phyloP scores from a whole-genome alignment of 352 stramenopile species.

The Thraustochytrium sp. region DNA sequence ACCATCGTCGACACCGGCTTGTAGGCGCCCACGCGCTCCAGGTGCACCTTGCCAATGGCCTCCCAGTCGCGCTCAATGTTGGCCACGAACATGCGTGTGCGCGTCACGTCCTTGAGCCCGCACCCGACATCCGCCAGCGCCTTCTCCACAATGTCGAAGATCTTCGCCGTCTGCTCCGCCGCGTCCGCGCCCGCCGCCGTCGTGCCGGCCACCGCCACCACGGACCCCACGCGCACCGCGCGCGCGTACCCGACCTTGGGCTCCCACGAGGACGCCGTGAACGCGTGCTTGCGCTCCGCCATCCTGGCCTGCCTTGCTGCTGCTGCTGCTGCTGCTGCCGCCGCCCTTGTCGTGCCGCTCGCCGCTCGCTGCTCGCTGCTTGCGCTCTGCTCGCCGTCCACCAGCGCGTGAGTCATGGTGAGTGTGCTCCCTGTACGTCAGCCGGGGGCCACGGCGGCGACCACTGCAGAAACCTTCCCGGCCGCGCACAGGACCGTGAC shows the following conservation, averaged over 20 bases:
- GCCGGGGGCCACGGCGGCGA: too few relatives aligned
- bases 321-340: too few relatives aligned
- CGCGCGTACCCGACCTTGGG: conserved; percentile 11
- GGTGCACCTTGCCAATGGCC: conserved; percentile 10
- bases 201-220: conserved; percentile 14
- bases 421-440: too few relatives aligned
- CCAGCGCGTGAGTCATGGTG: too few relatives aligned
- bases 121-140: neutral
- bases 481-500: too few relatives aligned
- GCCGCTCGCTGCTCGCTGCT: too few relatives aligned
- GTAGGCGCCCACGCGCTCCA: neutral
- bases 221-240: neutral
- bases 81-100: conserved; percentile 19
- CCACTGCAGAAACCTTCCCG: too few relatives aligned
- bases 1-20: conserved; percentile 2
- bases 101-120: neutral
- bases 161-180: neutral
- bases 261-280: neutral
- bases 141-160: conserved; percentile 19
- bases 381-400: too few relatives aligned
- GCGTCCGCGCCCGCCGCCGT: neutral
- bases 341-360: too few relatives aligned
- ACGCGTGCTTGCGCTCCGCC: neutral
- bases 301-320: neutral
- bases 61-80: conserved; percentile 17